Conservation (phyloP, 2,329 filamentous ascomycete species). For the Bipolaris cookei region DNA sequence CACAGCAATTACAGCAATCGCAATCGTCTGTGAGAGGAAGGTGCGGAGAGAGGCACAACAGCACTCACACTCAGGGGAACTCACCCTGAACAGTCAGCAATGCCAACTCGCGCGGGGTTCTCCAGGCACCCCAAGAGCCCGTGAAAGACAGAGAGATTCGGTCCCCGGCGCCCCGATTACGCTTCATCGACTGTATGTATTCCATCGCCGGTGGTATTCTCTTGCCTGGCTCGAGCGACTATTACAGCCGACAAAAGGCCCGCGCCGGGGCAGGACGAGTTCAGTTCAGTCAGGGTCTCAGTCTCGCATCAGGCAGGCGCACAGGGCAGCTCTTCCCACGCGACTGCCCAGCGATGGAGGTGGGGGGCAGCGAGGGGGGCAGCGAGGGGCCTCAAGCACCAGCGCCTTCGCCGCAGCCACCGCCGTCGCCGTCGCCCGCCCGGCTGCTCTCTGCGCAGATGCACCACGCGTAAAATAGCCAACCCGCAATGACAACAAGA, state of each 20-base stretch:
- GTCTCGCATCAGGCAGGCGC: constrained; percentile 10
- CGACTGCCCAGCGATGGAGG: constrained; percentile 8
- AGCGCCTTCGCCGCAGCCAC: not conserved
- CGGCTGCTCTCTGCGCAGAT: constrained; percentile 5
- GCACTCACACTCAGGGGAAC: not conserved
- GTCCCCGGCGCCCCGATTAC: too few relatives aligned
- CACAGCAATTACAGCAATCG: not conserved
- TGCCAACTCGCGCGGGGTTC: not conserved
- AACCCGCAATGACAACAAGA: constrained; percentile 1
- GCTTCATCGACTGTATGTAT: too few relatives aligned
- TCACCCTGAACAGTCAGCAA: too few relatives aligned
- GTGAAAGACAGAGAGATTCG: too few relatives aligned
- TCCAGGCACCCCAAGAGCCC: not conserved
- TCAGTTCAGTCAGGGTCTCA: not conserved
- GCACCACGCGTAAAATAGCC: constrained; percentile 1
- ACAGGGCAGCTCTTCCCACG: constrained; percentile 15
- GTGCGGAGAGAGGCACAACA: not conserved
- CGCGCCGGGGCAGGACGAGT: not conserved
- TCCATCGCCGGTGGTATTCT: too few relatives aligned
- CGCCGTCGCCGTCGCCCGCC: not conserved
- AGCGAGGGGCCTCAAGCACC: not conserved
- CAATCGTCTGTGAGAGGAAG: not conserved
- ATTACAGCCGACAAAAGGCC: not conserved
- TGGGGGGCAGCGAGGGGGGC: not conserved
- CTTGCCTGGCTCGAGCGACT: not conserved